Conservation (phyloP, 768 basidiomycete genomes). For the Lactarius indigo region DNA sequence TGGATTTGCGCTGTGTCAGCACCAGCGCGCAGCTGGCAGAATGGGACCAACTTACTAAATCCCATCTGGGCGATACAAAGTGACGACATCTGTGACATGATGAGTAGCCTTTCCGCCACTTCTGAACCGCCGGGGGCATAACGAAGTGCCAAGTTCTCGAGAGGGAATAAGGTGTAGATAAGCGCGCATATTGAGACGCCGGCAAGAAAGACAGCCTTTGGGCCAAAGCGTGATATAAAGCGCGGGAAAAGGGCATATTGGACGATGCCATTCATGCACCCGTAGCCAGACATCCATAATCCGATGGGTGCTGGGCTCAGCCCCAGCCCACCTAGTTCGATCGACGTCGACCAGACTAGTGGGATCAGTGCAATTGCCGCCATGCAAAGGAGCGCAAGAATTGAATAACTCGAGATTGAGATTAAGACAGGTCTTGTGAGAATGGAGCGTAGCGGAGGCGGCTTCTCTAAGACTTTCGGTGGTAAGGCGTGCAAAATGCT, state of each 20-base stretch:
- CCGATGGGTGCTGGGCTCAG: constrained; percentile 38
- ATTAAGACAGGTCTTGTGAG: constrained; percentile 33
- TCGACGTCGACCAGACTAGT: constrained; percentile 40
- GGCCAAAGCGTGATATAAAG: constrained; percentile 35
- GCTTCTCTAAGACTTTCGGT: neutral
- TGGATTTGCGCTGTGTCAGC: neutral
- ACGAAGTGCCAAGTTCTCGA: constrained; percentile 4
- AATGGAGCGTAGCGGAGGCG: constrained; percentile 33
- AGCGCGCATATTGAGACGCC: constrained; percentile 28
- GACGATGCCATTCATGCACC: constrained; percentile 36
- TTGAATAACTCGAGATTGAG: constrained; percentile 41
- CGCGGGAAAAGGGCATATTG: constrained; percentile 38
- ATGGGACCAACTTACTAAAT: neutral
- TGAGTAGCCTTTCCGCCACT: neutral
- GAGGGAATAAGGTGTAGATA: constrained; percentile 31
- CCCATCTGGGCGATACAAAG: neutral
- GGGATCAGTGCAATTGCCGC: constrained; percentile 40
- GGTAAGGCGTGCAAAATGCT: neutral
- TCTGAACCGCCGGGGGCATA: neutral
- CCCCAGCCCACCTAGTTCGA: constrained; percentile 29
- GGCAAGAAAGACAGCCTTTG: constrained; percentile 32
- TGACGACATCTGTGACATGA: neutral
- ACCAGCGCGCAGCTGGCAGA: neutral
- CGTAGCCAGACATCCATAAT: constrained; percentile 35
- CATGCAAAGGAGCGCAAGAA: constrained; percentile 41